A percentile compares a stretch with the other conserved stretches of the same genome.
These are phyloP conservation scores for Pythium insidiosum DNA, from an alignment of 352 stramenopile species.

Conservation along the genomic window DNA sequence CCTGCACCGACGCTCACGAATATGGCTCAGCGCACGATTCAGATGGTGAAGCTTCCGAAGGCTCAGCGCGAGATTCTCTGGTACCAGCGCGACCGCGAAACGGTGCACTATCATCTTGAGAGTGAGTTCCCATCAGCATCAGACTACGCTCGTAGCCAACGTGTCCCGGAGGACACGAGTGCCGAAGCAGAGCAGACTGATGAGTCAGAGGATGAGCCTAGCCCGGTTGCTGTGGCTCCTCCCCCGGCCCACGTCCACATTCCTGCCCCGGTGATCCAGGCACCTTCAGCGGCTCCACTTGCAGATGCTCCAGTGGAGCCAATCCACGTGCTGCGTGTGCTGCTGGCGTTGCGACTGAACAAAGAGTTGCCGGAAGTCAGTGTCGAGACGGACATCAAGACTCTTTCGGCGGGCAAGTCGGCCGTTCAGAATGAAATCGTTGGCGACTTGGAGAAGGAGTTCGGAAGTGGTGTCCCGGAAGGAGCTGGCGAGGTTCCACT, in stretches of 20 bases:
- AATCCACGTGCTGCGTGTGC: slow-evolving; percentile 63
- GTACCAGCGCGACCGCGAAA: slow-evolving; percentile 78
- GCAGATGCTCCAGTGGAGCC: slow-evolving; percentile 57
- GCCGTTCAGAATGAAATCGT: slow-evolving; percentile 86
- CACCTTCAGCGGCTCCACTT: slow-evolving; percentile 17
- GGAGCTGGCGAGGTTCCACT: slow-evolving; percentile 66
- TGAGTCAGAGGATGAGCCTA: slow-evolving; percentile 1
- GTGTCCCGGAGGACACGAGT: slow-evolving; percentile 3
- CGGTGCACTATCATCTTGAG: slow-evolving; percentile 72
- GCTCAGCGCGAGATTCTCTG: slow-evolving; percentile 63
- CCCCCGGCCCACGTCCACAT: slow-evolving; percentile 18
- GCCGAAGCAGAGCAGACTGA: slow-evolving; percentile 11
- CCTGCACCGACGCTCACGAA: slow-evolving; percentile 74
- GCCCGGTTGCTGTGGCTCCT: slow-evolving; percentile 15
- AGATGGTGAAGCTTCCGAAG: slow-evolving; percentile 53
- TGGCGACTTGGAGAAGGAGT: slow-evolving; percentile 84
- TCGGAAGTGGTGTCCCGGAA: slow-evolving; percentile 56
- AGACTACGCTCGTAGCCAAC: slow-evolving; percentile 37
- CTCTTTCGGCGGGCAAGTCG: slow-evolving; percentile 75
- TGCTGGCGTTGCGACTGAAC: slow-evolving; percentile 68
- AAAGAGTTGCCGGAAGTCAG: slow-evolving; percentile 64
- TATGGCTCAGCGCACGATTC: slow-evolving; percentile 74
- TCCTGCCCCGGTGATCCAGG: slow-evolving; percentile 14
- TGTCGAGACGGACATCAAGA: slow-evolving; percentile 71
- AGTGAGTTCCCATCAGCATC: slow-evolving; percentile 53